A percentile compares a stretch with the other conserved stretches of the same genome.
Conservation (phyloP, 1,284 basidiomycete genomes). For the Taiwanofungus camphoratus region DNA sequence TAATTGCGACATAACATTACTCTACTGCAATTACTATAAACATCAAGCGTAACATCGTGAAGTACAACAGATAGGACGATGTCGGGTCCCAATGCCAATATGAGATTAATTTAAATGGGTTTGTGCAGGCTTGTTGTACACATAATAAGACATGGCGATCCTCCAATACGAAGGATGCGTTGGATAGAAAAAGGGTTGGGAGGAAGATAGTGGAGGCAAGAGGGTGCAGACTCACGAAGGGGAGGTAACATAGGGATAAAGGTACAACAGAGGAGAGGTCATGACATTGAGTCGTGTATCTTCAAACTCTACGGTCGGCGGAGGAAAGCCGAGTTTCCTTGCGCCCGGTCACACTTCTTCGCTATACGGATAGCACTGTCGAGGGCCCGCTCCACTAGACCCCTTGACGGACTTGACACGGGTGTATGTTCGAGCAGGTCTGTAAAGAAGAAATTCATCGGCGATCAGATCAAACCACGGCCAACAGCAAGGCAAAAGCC, state of each 20-base stretch:
- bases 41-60: neutral
- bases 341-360: conserved; percentile 57
- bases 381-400: conserved; percentile 53
- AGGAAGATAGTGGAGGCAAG: neutral
- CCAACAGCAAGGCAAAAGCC: conserved; percentile 6
- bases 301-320: conserved; percentile 13
- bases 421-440: conserved; percentile 42
- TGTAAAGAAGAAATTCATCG: conserved; percentile 14
- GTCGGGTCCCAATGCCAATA: neutral
- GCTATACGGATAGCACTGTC: conserved; percentile 56
- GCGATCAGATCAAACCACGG: conserved; percentile 5
- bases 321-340: conserved; percentile 53
- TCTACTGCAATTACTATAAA: neutral
- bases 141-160: neutral
- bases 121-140: neutral
- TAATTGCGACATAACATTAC: neutral
- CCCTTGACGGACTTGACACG: conserved; percentile 34
- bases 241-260: neutral
- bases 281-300: too few species aligned
- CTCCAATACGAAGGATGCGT: neutral
- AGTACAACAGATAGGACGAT: neutral
- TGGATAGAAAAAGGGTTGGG: neutral
- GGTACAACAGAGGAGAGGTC: neutral
- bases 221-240: neutral
- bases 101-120: neutral